These are phyloP conservation scores for Globisporangium viniferum DNA, from an alignment of 352 stramenopile genomes.

Conservation along the genomic window DNA sequence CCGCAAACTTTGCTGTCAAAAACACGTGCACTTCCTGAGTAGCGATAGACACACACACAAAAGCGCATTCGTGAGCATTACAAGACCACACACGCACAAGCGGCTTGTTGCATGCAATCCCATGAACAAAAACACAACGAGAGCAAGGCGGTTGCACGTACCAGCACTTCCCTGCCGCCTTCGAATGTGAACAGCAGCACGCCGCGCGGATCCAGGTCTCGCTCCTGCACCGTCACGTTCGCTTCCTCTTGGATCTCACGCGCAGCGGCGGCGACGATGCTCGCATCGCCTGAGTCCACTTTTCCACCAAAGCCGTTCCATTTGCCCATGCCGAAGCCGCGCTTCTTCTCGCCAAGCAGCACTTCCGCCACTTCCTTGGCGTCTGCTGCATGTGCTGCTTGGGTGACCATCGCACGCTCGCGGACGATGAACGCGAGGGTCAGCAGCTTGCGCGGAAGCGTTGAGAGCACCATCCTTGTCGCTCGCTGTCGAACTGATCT, in stretches of 20 bases:
- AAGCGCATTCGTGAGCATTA: not conserved
- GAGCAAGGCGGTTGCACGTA: conserved; percentile 14
- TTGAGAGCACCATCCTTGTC: conserved; percentile 20
- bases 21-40: conserved; percentile 84
- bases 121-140: not conserved
- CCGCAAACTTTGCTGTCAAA: conserved; percentile 51
- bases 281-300: conserved; percentile 70
- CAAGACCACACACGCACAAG: not conserved
- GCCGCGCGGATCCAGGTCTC: conserved; percentile 27
- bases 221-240: conserved; percentile 39
- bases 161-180: conserved; percentile 50
- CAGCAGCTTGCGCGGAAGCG: conserved; percentile 44
- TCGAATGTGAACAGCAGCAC: conserved; percentile 70
- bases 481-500: no score
- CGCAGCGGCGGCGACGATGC: conserved; percentile 47
- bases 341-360: conserved; percentile 87
- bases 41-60: not conserved
- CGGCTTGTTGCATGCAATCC: not conserved
- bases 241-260: conserved; percentile 74
- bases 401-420: conserved; percentile 5
- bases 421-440: conserved; percentile 54
- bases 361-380: conserved; percentile 28
- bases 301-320: conserved; percentile 93
- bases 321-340: conserved; percentile 85
- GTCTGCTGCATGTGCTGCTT: not conserved